Evolutionary conservation across 2,329 filamentous ascomycete species (phyloP).

Genomic region (Claviceps spartinae): DNA sequence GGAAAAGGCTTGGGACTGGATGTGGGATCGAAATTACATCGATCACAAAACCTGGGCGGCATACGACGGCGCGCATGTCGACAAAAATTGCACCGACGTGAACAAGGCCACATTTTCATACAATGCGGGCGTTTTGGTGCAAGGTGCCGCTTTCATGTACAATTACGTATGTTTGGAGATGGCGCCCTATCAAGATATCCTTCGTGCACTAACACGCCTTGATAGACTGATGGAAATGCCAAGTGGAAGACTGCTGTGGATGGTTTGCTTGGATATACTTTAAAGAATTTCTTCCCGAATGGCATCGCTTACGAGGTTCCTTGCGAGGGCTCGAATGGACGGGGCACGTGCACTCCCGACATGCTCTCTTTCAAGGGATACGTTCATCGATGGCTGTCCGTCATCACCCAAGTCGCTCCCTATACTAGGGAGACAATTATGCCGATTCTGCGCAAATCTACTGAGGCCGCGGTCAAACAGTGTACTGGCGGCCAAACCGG

Average conservation of each 20-base stretch:
- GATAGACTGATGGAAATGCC: conserved; percentile 34
- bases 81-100: conserved; percentile 44
- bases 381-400: conserved; percentile 50
- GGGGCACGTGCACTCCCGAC: conserved; percentile 51
- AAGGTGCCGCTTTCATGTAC: conserved; percentile 56
- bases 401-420: conserved; percentile 48
- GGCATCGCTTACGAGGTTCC: conserved; percentile 51
- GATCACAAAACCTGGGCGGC: conserved; percentile 46
- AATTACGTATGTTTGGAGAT: conserved; percentile 34
- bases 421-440: conserved; percentile 40
- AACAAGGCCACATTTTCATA: conserved; percentile 55
- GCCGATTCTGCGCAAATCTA: conserved; percentile 42
- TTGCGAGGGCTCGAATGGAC: conserved; percentile 46
- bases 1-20: conserved; percentile 49
- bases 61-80: conserved; percentile 48
- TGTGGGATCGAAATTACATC: conserved; percentile 40
- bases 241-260: conserved; percentile 44
- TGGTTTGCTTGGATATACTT: conserved; percentile 36
- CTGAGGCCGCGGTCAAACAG: conserved; percentile 44
- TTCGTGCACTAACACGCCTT: conserved; percentile 7
- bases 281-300: conserved; percentile 40
- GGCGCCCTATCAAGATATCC: too few relatives aligned
- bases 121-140: conserved; percentile 47
- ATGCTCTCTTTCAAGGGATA: conserved; percentile 63
- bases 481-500: conserved; percentile 47